Conservation (phyloP, 352 stramenopile genomes). For the Pythium sp. region DNA sequence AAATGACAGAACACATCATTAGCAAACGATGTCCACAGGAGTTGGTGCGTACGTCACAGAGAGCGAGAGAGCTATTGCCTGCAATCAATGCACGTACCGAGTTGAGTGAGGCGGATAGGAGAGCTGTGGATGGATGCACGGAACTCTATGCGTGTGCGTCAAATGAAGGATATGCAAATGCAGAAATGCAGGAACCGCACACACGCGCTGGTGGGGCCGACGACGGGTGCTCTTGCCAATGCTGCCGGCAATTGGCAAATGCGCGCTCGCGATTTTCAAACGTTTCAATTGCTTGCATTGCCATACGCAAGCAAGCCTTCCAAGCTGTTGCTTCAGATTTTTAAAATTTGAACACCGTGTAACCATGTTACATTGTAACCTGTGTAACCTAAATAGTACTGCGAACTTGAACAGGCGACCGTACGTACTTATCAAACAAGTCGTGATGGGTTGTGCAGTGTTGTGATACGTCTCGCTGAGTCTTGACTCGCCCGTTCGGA, state of each 20-base stretch:
- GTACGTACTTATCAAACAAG: neutral
- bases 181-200: neutral
- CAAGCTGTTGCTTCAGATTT: neutral
- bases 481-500: too few species aligned
- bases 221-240: neutral
- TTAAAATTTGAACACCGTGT: constrained; percentile 6
- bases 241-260: constrained; percentile 7
- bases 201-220: neutral
- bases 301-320: neutral
- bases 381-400: too few species aligned
- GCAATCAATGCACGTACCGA: constrained; percentile 1
- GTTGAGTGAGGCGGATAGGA: neutral
- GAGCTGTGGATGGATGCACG: neutral
- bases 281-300: constrained; percentile 1
- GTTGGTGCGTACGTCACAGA: neutral
- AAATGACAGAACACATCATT: neutral
- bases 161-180: constrained; percentile 9
- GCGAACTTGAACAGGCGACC: too few species aligned
- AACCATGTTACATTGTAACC: too few species aligned
- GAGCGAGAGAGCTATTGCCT: neutral
- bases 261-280: constrained; percentile 12
- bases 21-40: neutral
- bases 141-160: neutral
- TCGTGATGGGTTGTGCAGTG: neutral
- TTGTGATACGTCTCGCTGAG: neutral